Base-by-base conservation (phyloP, 345 rosid genomes). In the Murraya paniculata region DNA sequence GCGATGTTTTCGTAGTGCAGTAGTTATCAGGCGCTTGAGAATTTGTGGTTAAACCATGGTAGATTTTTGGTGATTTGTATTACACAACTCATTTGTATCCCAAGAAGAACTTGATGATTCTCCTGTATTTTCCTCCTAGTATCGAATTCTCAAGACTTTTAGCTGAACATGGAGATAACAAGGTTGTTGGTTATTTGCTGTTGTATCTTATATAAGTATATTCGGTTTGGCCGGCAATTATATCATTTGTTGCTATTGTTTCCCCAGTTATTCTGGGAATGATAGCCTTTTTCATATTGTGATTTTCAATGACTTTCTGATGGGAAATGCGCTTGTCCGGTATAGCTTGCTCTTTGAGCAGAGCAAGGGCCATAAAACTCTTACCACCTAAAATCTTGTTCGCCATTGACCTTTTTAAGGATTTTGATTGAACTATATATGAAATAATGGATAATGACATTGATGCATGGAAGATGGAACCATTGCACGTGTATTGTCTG, bases 1-100 rank as follows among this genome's bases (percentile, higher is more conserved):
- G 68, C 41, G 25, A 30, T 57, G 68, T 60, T n/a, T 73, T 69
- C n/a, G 24, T 28, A 9, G 50, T 74, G 64, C 39, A 4, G 18
- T 68, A 62, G 53, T 61, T 76, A 27, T 4, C 72, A 10, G 22
- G 30, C 31, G 68, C 64, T 45, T 22, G 19, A 27, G 59, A 56
- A 75, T 60, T 73, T 61, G 53, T 50, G 9, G 16, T 36, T 62
- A 81, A 74, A 66, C 31, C 50, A 45, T 45, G 50, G 13, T 45
- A 13, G 50, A 16, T 0, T 45, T 45, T 45, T 13, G 50, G 50
- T 45, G 50, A 45, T 45, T 45, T 45, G 50, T 45, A 45, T 45
- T 45, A 45, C 50, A 45, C 18, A 45, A 13, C 50, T 10, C 50
- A 45, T 45, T 45, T 3, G 50, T 45, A 11, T 14, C 50, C 50